Base-by-base conservation (phyloP, 257 asterid genomes). In the Plantago ovata region DNA sequence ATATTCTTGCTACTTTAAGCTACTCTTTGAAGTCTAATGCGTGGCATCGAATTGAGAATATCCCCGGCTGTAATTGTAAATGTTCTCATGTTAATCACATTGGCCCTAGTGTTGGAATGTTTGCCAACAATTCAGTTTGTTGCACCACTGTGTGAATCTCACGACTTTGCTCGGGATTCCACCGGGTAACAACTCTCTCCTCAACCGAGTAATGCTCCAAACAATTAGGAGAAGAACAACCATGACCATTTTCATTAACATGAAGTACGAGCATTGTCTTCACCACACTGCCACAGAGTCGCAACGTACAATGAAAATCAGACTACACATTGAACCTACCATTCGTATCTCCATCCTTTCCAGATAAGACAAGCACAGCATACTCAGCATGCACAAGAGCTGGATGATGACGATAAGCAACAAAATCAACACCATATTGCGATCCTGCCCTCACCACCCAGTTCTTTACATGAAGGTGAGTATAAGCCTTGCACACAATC, bases 321-420 rank as follows among this genome's bases (percentile, higher is more conserved):
- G 96, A 87, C 98, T 96, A 87, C 20, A 78, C 87, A 74, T 71
- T 73, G 65, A 91, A 65, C 60, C 96, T 77, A 4, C 69, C 79
- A 33, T 72, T 75, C 13, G 40, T 73, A 59, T 57, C 36, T 28
- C 36, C 36, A 6, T 28, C 69, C 14, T 78, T 76, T 20, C n/a
- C 66, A 0, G 68, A 55, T 8, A 66, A 60, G 50, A 77, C 86
- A 3, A 91, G 71, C 71, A 91, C 93, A 0, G 90, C 92, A 62
- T 87, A 91, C 43, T 87, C 86, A 13, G 98, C 80, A 73, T 85
- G 98, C 48, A 87, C 98, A 14, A 85, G 55, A 63, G 87, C 60
- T 10, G 95, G 98, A 69, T 87, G 95, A 62, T 91, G 96, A 5
- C 84, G 81, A 41, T 91, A 87, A 13, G 93, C 95, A 10, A 88